Base-by-base conservation (phyloP, 139 green algal species). In the Gonium pectorale region DNA sequence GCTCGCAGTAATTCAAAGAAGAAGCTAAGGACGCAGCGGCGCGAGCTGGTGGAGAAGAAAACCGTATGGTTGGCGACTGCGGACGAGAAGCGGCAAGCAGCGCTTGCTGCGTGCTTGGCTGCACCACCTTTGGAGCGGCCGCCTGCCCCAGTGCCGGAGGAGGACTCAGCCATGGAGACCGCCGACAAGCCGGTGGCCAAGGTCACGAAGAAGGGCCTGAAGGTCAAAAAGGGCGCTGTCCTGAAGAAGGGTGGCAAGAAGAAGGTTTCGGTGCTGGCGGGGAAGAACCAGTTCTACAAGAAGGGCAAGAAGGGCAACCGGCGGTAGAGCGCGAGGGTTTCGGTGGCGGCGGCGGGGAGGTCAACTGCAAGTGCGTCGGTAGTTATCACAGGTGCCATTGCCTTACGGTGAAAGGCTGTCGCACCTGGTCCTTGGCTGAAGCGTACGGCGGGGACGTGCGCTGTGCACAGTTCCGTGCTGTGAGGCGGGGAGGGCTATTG, bases 281-380 rank as follows among this genome's bases (percentile, higher is more conserved):
- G 74, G 22, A 72, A 62, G 56, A 38, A 44, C 21, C 62, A 75
- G 46, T 84, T 84, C 33, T 37, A 84, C 46, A 84, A 74, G 78
- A 74, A 84, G 44, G 78, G 78, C 44, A 74, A 74, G 63, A 84
- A 84, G 78, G 63, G 78, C 0, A 49, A 78, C 26, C 31, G n/a
- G 29, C 44, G 44, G 27, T 78, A 44, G 6, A 29, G n/a, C n/a
- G n/a, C n/a, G n/a, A n/a, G n/a, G n/a, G n/a, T n/a, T n/a, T n/a
- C n/a, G n/a, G n/a, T n/a, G n/a, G n/a, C n/a, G n/a, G n/a, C n/a
- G n/a, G n/a, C n/a, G n/a, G n/a, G n/a, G n/a, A n/a, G n/a, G n/a
- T n/a, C n/a, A n/a, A n/a, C n/a, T n/a, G n/a, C n/a, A n/a, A n/a
- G n/a, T n/a, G n/a, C n/a, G n/a, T n/a, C n/a, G n/a, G n/a, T n/a